These are phyloP conservation scores for Hypoxylon cercidicola DNA, from an alignment of 495 filamentous ascomycete genomes.

Conservation along the genomic window DNA sequence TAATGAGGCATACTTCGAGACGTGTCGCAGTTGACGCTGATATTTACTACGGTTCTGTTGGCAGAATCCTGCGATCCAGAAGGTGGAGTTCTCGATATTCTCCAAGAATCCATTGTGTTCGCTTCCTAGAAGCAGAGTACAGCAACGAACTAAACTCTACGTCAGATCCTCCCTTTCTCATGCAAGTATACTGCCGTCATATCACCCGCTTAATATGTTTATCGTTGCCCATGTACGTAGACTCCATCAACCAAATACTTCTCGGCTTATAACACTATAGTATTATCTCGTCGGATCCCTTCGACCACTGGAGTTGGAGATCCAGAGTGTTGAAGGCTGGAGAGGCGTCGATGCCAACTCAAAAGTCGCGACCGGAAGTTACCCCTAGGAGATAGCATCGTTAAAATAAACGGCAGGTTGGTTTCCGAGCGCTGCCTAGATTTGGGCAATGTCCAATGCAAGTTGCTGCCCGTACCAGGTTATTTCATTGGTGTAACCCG, in stretches of 20 bases:
- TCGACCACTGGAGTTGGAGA: no score
- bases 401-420: background rate
- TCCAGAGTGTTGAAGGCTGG: no score
- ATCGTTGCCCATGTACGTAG: background rate
- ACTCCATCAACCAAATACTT: background rate
- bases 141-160: slow-evolving; percentile 22
- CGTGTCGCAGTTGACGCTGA: background rate
- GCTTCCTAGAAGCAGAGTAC: background rate
- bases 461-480: background rate
- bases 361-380: no score
- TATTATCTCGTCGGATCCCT: no score
- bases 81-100: slow-evolving; percentile 33
- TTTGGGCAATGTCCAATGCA: background rate
- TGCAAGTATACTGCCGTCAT: slow-evolving; percentile 11
- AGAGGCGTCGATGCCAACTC: no score
- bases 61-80: slow-evolving; percentile 30
- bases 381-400: no score
- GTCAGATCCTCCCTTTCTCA: slow-evolving; percentile 2
- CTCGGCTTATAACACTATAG: background rate
- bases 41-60: slow-evolving; percentile 7
- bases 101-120: slow-evolving; percentile 19
- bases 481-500: background rate
- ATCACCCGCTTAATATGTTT: slow-evolving; percentile 5
- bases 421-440: background rate
- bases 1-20: background rate